Percentiles rank a stretch among this genome's conserved stretches.
These are phyloP conservation scores for Hortiboletus campestris DNA, from an alignment of 768 basidiomycete genomes.

Conservation along the genomic window DNA sequence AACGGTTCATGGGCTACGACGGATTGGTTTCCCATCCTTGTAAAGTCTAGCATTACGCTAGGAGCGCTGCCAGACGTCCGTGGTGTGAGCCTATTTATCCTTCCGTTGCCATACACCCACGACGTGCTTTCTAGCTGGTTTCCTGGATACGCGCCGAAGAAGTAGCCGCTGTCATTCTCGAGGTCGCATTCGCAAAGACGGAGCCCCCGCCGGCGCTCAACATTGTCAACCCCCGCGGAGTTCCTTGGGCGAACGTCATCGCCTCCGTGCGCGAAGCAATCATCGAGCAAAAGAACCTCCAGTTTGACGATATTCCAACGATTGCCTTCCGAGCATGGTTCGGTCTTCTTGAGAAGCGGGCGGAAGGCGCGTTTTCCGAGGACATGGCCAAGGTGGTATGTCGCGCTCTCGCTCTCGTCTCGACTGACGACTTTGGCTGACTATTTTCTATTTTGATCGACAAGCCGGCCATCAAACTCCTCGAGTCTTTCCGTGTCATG, in stretches of 20 bases:
- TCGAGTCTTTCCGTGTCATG: constrained; percentile 28
- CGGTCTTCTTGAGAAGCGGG: constrained; percentile 22
- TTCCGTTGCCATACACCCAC: constrained; percentile 5
- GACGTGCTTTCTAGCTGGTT: constrained; percentile 9
- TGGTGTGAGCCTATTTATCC: constrained; percentile 22
- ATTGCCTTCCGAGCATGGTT: constrained; percentile 33
- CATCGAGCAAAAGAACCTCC: constrained; percentile 7
- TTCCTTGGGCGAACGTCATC: constrained; percentile 32
- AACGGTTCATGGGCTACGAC: constrained; percentile 35
- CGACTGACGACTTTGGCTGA: not conserved
- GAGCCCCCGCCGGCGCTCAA: constrained; percentile 30
- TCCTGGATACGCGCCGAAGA: constrained; percentile 40
- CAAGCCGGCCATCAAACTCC: constrained; percentile 34
- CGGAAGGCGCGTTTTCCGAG: constrained; percentile 13
- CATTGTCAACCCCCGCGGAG: constrained; percentile 36
- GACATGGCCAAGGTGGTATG: constrained; percentile 2
- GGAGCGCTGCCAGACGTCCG: constrained; percentile 31
- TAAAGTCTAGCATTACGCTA: constrained; percentile 29
- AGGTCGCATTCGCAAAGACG: constrained; percentile 28
- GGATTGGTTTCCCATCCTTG: constrained; percentile 37
- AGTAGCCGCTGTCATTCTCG: constrained; percentile 33
- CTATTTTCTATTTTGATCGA: too few relatives aligned
- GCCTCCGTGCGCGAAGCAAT: constrained; percentile 18
- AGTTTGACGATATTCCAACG: constrained; percentile 15
- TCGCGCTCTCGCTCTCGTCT: not conserved